Conservation (phyloP, 1,139 yeast species). For the Scheffersomyces titani region DNA sequence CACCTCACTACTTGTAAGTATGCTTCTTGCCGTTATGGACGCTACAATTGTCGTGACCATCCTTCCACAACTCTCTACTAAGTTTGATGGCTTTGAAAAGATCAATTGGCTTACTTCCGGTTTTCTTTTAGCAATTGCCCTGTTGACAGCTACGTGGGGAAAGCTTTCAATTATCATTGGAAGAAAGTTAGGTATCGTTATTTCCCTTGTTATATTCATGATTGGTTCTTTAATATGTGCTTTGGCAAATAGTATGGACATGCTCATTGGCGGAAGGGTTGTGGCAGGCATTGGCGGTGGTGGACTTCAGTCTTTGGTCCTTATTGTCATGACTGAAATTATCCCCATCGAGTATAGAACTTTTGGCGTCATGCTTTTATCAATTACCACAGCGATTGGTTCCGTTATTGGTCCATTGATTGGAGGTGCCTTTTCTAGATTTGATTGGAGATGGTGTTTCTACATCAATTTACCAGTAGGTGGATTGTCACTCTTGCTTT, state of each 20-base stretch:
- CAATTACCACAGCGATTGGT: constrained; percentile 16
- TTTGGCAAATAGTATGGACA: constrained; percentile 12
- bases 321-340: constrained; percentile 13
- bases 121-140: constrained; percentile 14
- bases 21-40: constrained; percentile 18
- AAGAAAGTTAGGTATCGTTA: constrained; percentile 12
- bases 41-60: constrained; percentile 19
- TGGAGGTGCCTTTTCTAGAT: constrained; percentile 20
- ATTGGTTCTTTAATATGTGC: constrained; percentile 15
- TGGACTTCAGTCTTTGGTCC: constrained; percentile 15
- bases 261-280: constrained; percentile 17
- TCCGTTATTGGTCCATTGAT: constrained; percentile 18
- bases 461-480: constrained; percentile 40
- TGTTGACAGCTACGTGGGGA: constrained; percentile 16
- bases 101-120: constrained; percentile 17
- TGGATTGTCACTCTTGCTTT: constrained; percentile 28
- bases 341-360: constrained; percentile 14
- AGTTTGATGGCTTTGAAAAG: constrained; percentile 12
- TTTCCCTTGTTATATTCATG: constrained; percentile 13
- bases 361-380: constrained; percentile 14
- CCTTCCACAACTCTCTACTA: constrained; percentile 13
- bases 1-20: constrained; percentile 4
- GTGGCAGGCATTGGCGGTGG: constrained; percentile 18
- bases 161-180: constrained; percentile 17
- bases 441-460: constrained; percentile 16